Evolutionary conservation across 306 rosid species (phyloP), one percentile per base, ranked within the genome.

Genomic region (Trichosanthes cucumerina): DNA sequence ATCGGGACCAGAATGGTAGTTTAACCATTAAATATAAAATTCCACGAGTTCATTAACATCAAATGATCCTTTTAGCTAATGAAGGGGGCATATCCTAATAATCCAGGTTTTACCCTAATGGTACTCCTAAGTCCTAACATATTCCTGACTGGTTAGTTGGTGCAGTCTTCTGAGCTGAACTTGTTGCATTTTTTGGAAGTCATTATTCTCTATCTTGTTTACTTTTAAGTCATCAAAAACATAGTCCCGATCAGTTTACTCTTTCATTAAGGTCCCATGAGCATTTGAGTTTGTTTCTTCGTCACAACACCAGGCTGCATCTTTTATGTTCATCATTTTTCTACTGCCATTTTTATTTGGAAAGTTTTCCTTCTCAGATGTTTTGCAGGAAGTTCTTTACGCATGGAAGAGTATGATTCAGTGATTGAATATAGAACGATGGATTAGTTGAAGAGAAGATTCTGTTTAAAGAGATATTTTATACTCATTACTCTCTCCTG

Each of bases 351-450:
- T 21, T 75, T 53, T 81, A 38, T 39, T 16, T 24, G 49, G 24
- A 47, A 34, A 16, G 21, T 43, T 38, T 66, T 60, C 26, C 72
- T 77, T 60, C 76, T 65, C 81, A 87, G 92, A 50, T 88, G 92
- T 82, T 90, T 86, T 62, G 86, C 88, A 23, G 87, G 84, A 81
- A 82, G 89, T 79, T 65, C 82, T 0, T 83, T 86, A 65, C 87
- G 62, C 66, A 81, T 88, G 87, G 89, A 88, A 75, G 84, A 91
- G 21, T 90, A 88, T 79, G 92, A 90, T 82, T 78, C 75, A 5
- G 89, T 88, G 43, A 88, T 84, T 41, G 85, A 85, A 57, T 88
- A 88, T 76, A 70, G 59, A 73, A 28, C 78, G 4, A 2, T 75
- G 43, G 78, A 24, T 43, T 70, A 13, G 14, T 21, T 70, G 76